These are phyloP conservation scores for Cenchrus americanus DNA, from an alignment of 176 grass and related monocot species.

Conservation along the genomic window DNA sequence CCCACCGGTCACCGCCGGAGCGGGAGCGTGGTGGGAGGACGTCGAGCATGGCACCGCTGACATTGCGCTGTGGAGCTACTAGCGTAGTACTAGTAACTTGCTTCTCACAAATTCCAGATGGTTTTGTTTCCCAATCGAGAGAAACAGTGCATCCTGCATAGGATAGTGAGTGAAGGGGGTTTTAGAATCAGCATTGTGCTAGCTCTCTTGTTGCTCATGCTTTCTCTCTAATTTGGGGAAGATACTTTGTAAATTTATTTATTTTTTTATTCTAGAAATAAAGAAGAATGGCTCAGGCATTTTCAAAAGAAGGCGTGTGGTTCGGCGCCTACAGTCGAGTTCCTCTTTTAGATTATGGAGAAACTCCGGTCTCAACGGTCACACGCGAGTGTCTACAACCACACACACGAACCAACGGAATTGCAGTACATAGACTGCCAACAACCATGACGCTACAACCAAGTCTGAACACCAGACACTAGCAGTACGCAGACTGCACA, in stretches of 20 bases:
- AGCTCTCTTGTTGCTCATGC: not conserved
- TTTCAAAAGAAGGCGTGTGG: not conserved
- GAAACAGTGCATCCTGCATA: slow-evolving; percentile 19
- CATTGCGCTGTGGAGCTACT: slow-evolving; percentile 50
- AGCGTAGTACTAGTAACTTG: not conserved
- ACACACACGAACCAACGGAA: too few relatives aligned
- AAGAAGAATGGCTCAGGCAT: not conserved
- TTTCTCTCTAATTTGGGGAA: not conserved
- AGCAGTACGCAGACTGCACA: too few relatives aligned
- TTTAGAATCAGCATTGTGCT: not conserved
- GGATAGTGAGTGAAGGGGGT: too few relatives aligned
- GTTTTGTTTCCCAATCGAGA: not conserved
- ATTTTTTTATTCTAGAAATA: not conserved
- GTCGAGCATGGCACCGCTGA: slow-evolving; percentile 21
- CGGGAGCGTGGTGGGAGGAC: slow-evolving; percentile 24
- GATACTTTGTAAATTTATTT: not conserved
- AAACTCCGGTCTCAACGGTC: too few relatives aligned
- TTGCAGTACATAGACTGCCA: too few relatives aligned
- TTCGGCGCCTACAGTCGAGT: not conserved
- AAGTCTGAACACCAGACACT: too few relatives aligned
- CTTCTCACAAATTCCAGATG: not conserved
- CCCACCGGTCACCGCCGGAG: slow-evolving; percentile 10
- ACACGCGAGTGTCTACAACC: too few relatives aligned
- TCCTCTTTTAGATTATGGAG: too few relatives aligned
- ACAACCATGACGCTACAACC: too few relatives aligned